Conservation (phyloP, 345 rosid genomes). For the Gossypium turneri region DNA sequence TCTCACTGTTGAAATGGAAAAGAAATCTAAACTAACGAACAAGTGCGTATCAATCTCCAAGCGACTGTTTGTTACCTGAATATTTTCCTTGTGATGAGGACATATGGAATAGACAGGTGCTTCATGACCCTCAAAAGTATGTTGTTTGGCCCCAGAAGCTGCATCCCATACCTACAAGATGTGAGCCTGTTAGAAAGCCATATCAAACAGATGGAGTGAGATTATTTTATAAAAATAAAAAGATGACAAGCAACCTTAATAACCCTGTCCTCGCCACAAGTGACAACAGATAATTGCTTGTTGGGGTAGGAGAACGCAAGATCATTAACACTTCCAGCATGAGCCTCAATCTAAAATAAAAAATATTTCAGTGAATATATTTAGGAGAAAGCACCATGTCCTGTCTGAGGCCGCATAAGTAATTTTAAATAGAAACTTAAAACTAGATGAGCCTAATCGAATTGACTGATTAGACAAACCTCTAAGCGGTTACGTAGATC, state of each 20-base stretch:
- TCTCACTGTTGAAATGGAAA: neutral
- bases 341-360: slow-evolving; percentile 73
- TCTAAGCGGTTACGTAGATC: slow-evolving; percentile 62
- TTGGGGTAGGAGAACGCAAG: slow-evolving; percentile 74
- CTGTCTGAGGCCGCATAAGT: no score
- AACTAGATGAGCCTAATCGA: neutral
- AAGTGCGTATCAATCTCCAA: slow-evolving; percentile 7
- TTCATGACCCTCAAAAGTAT: slow-evolving; percentile 75
- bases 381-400: neutral
- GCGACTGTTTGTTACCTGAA: slow-evolving; percentile 52
- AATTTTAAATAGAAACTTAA: neutral
- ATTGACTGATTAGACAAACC: slow-evolving; percentile 41
- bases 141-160: slow-evolving; percentile 45
- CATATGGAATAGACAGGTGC: slow-evolving; percentile 81
- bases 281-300: slow-evolving; percentile 62
- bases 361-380: slow-evolving; percentile 9
- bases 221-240: neutral
- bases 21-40: slow-evolving; percentile 5
- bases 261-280: slow-evolving; percentile 79
- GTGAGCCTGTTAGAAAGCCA: slow-evolving; percentile 20
- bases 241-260: slow-evolving; percentile 55
- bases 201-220: slow-evolving; percentile 10
- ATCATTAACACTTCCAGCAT: slow-evolving; percentile 77
- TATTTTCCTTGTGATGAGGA: slow-evolving; percentile 79
- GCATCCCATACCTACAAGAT: slow-evolving; percentile 84